Percentiles rank a stretch among this genome's conserved stretches.
These are phyloP conservation scores for Xylaria grammica DNA, from an alignment of 495 filamentous ascomycete species.

Conservation along the genomic window DNA sequence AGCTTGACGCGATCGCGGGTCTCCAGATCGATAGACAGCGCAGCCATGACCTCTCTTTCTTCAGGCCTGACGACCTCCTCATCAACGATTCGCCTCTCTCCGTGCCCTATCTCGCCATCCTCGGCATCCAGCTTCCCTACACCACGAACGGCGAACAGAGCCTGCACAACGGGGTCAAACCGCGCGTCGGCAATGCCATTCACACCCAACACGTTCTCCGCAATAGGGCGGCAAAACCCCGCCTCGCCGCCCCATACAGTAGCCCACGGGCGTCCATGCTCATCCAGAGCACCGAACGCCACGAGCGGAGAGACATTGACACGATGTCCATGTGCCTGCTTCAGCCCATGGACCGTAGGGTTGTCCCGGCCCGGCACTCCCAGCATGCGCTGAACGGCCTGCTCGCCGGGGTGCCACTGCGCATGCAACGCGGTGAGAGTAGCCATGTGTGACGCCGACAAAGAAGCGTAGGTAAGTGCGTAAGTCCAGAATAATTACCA, in stretches of 20 bases:
- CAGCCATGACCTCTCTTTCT: constrained; percentile 57
- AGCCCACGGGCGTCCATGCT: constrained; percentile 70
- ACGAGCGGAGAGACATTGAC: constrained; percentile 65
- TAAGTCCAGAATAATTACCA: too few species aligned
- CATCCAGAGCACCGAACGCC: constrained; percentile 72
- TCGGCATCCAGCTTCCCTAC: not conserved
- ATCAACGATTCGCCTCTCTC: constrained; percentile 36
- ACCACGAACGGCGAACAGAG: constrained; percentile 15
- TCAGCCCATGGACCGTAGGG: constrained; percentile 64
- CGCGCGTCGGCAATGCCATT: constrained; percentile 60
- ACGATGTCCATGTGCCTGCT: constrained; percentile 56
- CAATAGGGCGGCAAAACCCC: constrained; percentile 66
- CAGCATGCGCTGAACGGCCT: constrained; percentile 38
- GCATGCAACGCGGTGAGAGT: constrained; percentile 26
- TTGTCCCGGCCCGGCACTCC: constrained; percentile 52
- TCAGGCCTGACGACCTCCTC: constrained; percentile 38
- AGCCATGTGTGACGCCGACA: constrained; percentile 11
- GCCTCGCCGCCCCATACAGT: constrained; percentile 73
- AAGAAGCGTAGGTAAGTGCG: not conserved
- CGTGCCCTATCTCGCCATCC: constrained; percentile 43
- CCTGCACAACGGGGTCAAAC: constrained; percentile 67
- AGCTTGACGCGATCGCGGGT: constrained; percentile 70
- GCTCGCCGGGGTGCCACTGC: constrained; percentile 46
- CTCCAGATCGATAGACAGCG: constrained; percentile 70
- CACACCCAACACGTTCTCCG: constrained; percentile 62